phyloP scores from a whole-genome alignment of 495 filamentous ascomycete species.

The Echria macrotheca region DNA sequence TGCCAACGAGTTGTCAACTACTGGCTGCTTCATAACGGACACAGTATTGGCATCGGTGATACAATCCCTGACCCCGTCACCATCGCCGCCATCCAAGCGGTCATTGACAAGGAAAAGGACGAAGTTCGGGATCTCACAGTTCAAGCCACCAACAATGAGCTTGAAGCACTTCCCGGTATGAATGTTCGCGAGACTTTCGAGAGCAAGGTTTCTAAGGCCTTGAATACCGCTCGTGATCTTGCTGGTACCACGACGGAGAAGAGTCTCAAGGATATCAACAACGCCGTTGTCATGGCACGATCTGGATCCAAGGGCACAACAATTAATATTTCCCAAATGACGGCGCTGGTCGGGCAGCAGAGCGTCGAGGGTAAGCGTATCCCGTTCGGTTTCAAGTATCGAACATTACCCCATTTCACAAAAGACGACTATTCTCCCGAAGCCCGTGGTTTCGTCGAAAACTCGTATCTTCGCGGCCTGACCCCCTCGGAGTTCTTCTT shows the following conservation, averaged over 20 bases:
- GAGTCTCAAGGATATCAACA: constrained; percentile 91
- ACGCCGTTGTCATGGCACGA: constrained; percentile 88
- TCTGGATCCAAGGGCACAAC: constrained; percentile 97
- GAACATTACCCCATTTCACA: constrained; percentile 94
- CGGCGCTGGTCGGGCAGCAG: constrained; percentile 92
- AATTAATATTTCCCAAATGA: constrained; percentile 99
- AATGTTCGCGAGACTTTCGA: constrained; percentile 98
- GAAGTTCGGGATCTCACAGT: constrained; percentile 69
- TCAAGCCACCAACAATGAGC: constrained; percentile 71
- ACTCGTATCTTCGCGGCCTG: constrained; percentile 93
- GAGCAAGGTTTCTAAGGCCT: constrained; percentile 82
- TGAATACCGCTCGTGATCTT: constrained; percentile 93
- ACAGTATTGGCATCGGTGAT: constrained; percentile 97
- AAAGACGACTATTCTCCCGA: constrained; percentile 98
- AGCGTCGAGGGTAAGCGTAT: constrained; percentile 98
- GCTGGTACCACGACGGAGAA: constrained; percentile 87
- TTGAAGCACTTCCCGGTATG: constrained; percentile 93
- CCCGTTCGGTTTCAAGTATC: constrained; percentile 98
- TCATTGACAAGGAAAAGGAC: constrained; percentile 71
- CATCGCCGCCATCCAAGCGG: constrained; percentile 73
- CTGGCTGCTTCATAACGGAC: constrained; percentile 96
- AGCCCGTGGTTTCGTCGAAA: constrained; percentile 96
- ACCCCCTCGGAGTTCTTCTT: constrained; percentile 98
- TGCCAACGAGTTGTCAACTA: constrained; percentile 89
- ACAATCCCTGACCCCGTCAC: constrained; percentile 85